phyloP scores from a whole-genome alignment of 108 stramenopile genomes.

The Aurantiochytrium sp. region DNA sequence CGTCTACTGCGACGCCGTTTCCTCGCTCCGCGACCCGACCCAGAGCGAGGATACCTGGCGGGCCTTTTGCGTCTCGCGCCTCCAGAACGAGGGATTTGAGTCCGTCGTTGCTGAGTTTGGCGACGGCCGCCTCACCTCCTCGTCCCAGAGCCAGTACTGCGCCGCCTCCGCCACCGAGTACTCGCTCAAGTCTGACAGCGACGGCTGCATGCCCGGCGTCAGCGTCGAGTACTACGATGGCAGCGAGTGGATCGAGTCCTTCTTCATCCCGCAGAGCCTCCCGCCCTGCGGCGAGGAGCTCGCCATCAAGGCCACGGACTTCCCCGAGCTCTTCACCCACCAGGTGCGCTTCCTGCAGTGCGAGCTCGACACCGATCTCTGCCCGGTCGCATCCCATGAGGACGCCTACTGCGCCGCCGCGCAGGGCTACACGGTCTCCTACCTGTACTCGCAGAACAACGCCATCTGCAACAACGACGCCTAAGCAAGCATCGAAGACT shows the following conservation, averaged over 20 bases:
- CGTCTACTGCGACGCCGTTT: slow-evolving; percentile 6
- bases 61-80: background rate
- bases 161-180: background rate
- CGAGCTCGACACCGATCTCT: background rate
- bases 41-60: background rate
- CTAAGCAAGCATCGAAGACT: background rate
- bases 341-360: background rate
- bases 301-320: background rate
- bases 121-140: background rate
- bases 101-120: background rate
- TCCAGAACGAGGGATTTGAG: background rate
- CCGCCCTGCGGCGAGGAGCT: background rate
- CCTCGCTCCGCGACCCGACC: background rate
- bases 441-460: background rate
- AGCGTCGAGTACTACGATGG: background rate
- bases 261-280: background rate
- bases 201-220: slow-evolving; percentile 11
- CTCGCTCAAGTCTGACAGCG: background rate
- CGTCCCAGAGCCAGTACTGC: background rate
- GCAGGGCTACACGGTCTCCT: background rate
- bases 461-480: background rate
- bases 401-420: background rate
- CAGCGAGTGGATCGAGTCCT: background rate
- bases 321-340: background rate
- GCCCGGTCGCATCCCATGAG: background rate